Base-by-base conservation (phyloP, 1,284 basidiomycete genomes). In the Phellopilus nigrolimitatus region DNA sequence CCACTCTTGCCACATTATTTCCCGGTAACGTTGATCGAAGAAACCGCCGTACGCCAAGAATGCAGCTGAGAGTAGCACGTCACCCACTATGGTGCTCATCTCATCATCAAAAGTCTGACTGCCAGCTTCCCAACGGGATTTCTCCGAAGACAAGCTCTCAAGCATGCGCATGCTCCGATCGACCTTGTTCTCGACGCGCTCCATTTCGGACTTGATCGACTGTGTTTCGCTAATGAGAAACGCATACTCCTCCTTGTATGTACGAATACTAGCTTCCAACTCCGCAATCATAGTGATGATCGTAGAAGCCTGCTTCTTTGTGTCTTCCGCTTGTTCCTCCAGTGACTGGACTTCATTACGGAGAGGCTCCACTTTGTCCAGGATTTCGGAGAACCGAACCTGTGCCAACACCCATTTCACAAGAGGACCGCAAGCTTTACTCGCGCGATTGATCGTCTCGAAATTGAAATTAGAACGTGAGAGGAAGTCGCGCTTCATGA, bases 331-430 rank as follows among this genome's bases (percentile, higher is more conserved):
- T 66, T 97, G 91, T 24, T 79, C 79, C 67, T 99, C 94, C 41
- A 99, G 79, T 8, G 89, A 90, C 58, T 91, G 85, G 1, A 99
- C 95, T 66, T 99, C 95, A 61, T 95, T 89, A 21, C 97, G 89
- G 21, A 99, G 76, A 9, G 97, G 97, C 53, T 97, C 97, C 22
- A 99, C 94, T 68, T 89, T 92, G 74, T 99, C 97, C 45, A 99
- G 73, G 62, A 99, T 99, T 68, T 97, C 93, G 4, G 97, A 98
- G 76, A 93, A 99, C 36, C 84, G 83, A 40, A 99, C 94, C 70
- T 99, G 97, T 1, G 97, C 97, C 52, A 99, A 82, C 6, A 88
- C 95, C 97, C 97, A 98, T 66, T 97, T 97, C 57, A 97, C 95
- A 33, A 99, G 81, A 17, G 97, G 97, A 39, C 97, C 97, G 66